Conservation (phyloP, 2,329 filamentous ascomycete genomes). For the Coleophoma eucalyptorum region DNA sequence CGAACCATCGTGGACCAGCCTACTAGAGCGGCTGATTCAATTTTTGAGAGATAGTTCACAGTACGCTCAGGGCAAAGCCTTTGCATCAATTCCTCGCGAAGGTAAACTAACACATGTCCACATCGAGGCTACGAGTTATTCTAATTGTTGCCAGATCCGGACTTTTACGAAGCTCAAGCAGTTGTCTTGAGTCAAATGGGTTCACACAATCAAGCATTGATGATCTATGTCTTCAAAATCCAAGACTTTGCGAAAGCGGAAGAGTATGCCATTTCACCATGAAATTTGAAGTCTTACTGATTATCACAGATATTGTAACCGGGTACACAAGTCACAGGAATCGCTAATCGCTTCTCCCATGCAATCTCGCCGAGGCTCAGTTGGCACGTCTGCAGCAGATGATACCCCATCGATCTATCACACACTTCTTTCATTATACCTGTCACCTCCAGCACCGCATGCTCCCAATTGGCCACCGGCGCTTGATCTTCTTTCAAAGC, state of each 20-base stretch:
- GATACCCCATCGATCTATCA: constrained; percentile 81
- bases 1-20: constrained; percentile 48
- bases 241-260: constrained; percentile 85
- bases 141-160: constrained; percentile 53
- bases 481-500: constrained; percentile 81
- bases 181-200: constrained; percentile 94
- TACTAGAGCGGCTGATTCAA: constrained; percentile 63
- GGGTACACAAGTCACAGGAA: constrained; percentile 64
- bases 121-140: not conserved
- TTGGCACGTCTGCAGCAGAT: constrained; percentile 36
- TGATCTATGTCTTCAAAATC: constrained; percentile 96
- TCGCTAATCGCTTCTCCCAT: constrained; percentile 29
- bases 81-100: constrained; percentile 74
- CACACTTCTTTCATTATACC: constrained; percentile 82
- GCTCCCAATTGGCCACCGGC: constrained; percentile 73
- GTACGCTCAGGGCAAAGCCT: constrained; percentile 77
- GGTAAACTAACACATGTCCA: constrained; percentile 45
- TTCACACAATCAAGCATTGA: constrained; percentile 90
- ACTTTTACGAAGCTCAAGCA: constrained; percentile 85
- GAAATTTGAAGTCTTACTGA: constrained; percentile 11
- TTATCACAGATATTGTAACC: constrained; percentile 74
- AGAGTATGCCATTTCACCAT: constrained; percentile 56
- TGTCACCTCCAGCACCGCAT: constrained; percentile 73
- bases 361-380: constrained; percentile 30
- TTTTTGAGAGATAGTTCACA: constrained; percentile 75